phyloP scores from a whole-genome alignment of 805 yeast genomes.

The Nakazawaea siamensis region DNA sequence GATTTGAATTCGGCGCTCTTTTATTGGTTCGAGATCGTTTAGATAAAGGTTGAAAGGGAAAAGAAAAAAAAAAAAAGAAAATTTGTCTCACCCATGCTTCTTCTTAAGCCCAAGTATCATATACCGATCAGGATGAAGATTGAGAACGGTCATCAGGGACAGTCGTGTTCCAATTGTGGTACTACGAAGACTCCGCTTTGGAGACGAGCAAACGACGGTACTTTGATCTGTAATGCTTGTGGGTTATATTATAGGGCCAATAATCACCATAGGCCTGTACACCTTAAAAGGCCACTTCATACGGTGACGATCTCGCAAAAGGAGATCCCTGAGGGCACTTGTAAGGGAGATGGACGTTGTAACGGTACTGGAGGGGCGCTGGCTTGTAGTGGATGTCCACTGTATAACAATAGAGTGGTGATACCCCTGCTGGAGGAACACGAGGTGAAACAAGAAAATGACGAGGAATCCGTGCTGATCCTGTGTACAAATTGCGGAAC shows the following conservation, averaged over 20 bases:
- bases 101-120: too few species aligned
- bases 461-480: conserved; percentile 44
- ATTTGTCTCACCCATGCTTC: too few species aligned
- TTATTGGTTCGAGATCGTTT: conserved; percentile 8
- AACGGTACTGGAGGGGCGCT: conserved; percentile 83
- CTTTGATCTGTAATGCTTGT: conserved; percentile 51
- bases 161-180: conserved; percentile 45
- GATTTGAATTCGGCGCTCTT: neutral
- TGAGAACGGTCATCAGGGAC: too few species aligned
- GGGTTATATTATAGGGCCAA: conserved; percentile 51
- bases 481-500: conserved; percentile 83
- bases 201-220: conserved; percentile 51
- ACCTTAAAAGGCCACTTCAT: conserved; percentile 51
- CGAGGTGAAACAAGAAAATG: conserved; percentile 1
- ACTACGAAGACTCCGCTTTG: conserved; percentile 51
- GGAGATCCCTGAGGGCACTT: conserved; percentile 38
- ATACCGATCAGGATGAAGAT: too few species aligned
- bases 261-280: conserved; percentile 56
- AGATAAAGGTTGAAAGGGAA: conserved; percentile 2
- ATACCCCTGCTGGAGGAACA: conserved; percentile 7
- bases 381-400: conserved; percentile 80
- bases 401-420: conserved; percentile 61
- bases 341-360: conserved; percentile 73
- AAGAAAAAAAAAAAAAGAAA: too few species aligned
- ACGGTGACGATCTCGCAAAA: conserved; percentile 31